Percentiles rank a stretch among this genome's conserved stretches.
Evolutionary conservation across 495 filamentous ascomycete species (phyloP).

Genomic region (Aspergillus steynii): DNA sequence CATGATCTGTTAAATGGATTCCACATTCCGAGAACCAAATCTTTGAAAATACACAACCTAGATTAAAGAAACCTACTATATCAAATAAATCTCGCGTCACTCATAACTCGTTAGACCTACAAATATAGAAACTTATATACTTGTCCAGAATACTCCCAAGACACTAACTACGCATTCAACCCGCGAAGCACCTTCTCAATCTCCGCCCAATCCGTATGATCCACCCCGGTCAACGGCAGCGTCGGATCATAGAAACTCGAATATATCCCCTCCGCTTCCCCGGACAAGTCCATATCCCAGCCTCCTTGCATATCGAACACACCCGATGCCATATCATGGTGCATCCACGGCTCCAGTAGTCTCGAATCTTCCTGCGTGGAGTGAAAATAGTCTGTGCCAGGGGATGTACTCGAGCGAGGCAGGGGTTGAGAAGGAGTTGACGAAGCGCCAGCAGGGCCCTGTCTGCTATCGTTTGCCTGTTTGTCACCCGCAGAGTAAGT

Average conservation of each 20-base stretch:
- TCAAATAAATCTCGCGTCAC: no score
- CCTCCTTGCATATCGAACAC: slow-evolving; percentile 22
- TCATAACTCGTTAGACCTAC: not conserved
- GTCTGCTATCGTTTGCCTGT: not conserved
- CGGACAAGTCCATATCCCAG: slow-evolving; percentile 21
- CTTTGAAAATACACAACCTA: no score
- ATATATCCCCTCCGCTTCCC: slow-evolving; percentile 24
- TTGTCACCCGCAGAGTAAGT: slow-evolving; percentile 10
- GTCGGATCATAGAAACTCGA: slow-evolving; percentile 25
- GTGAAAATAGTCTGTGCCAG: not conserved
- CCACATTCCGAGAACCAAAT: no score
- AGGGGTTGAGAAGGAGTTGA: not conserved
- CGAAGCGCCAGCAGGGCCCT: not conserved
- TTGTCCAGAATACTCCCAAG: no score
- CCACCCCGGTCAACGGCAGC: slow-evolving; percentile 23
- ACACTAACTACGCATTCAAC: not conserved
- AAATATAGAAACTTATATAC: no score
- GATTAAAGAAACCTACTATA: no score
- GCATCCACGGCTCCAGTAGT: slow-evolving; percentile 20
- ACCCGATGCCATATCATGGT: slow-evolving; percentile 4
- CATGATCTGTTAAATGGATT: no score
- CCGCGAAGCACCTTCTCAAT: slow-evolving; percentile 24
- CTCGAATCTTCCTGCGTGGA: slow-evolving; percentile 12
- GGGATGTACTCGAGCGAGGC: not conserved
- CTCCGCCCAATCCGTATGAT: slow-evolving; percentile 26